A percentile compares a stretch with the other conserved stretches of the same genome.
These are phyloP conservation scores for Arthrobotrys iridis DNA, from an alignment of 2,329 filamentous ascomycete species.

Conservation along the genomic window DNA sequence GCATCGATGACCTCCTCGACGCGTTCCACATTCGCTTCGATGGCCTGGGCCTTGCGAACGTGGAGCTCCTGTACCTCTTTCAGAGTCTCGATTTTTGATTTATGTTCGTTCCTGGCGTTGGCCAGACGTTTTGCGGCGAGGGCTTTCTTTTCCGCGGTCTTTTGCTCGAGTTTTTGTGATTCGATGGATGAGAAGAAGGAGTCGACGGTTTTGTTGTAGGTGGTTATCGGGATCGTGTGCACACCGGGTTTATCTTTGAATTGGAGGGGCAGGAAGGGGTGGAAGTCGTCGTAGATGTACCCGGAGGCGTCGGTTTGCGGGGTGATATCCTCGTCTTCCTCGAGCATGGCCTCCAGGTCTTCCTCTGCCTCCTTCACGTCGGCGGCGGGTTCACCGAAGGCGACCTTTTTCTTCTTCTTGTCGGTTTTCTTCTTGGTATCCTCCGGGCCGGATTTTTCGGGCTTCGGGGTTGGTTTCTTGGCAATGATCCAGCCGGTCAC, in stretches of 20 bases:
- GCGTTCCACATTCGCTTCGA: constrained; percentile 87
- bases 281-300: constrained; percentile 90
- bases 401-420: constrained; percentile 56
- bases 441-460: constrained; percentile 60
- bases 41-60: constrained; percentile 85
- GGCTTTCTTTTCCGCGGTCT: constrained; percentile 81
- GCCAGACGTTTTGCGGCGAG: constrained; percentile 85
- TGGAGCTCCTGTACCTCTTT: constrained; percentile 84
- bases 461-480: constrained; percentile 66
- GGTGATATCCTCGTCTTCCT: constrained; percentile 62
- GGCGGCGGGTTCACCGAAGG: constrained; percentile 52
- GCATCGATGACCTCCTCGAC: constrained; percentile 93
- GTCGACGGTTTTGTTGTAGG: constrained; percentile 92
- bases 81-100: constrained; percentile 82
- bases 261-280: constrained; percentile 86
- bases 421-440: constrained; percentile 45
- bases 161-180: constrained; percentile 87
- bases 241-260: constrained; percentile 74
- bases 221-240: constrained; percentile 78
- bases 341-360: constrained; percentile 46
- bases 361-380: constrained; percentile 60
- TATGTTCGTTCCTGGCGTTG: constrained; percentile 82
- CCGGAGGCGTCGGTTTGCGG: constrained; percentile 58
- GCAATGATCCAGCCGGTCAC: constrained; percentile 90
- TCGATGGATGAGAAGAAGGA: constrained; percentile 98